Evolutionary conservation across 2,329 filamentous ascomycete genomes (phyloP).

Genomic region (Hypoxylon sp.): DNA sequence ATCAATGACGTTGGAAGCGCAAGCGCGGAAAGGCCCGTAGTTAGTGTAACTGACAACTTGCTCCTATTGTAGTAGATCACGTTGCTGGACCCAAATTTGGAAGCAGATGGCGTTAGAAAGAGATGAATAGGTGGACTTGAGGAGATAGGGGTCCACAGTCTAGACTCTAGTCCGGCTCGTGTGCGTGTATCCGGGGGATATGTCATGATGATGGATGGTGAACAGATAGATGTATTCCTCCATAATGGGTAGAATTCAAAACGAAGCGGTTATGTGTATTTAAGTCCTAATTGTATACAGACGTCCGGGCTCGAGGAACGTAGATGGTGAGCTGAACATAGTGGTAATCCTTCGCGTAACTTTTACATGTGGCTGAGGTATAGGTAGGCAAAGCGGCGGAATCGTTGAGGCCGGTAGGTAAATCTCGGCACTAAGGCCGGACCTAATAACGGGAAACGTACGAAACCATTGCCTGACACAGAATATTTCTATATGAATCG

Average conservation of each 20-base stretch:
- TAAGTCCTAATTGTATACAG: background rate
- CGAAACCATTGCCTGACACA: background rate
- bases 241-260: background rate
- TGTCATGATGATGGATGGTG: constrained; percentile 10
- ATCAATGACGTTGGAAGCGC: constrained; percentile 22
- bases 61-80: background rate
- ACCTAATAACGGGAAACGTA: background rate
- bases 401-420: background rate
- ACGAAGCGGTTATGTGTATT: background rate
- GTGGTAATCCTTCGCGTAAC: background rate
- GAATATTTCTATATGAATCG: background rate
- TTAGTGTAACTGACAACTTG: constrained; percentile 3
- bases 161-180: constrained; percentile 4
- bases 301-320: background rate
- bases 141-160: constrained; percentile 17
- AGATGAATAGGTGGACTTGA: constrained; percentile 16
- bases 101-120: constrained; percentile 2
- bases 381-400: background rate
- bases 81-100: constrained; percentile 1
- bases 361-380: background rate
- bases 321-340: background rate
- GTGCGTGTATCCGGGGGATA: background rate
- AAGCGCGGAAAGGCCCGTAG: constrained; percentile 20
- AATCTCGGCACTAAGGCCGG: background rate
- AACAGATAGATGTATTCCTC: background rate